Base-by-base conservation (phyloP, 768 basidiomycete genomes). In the Lentinula guzmanii region DNA sequence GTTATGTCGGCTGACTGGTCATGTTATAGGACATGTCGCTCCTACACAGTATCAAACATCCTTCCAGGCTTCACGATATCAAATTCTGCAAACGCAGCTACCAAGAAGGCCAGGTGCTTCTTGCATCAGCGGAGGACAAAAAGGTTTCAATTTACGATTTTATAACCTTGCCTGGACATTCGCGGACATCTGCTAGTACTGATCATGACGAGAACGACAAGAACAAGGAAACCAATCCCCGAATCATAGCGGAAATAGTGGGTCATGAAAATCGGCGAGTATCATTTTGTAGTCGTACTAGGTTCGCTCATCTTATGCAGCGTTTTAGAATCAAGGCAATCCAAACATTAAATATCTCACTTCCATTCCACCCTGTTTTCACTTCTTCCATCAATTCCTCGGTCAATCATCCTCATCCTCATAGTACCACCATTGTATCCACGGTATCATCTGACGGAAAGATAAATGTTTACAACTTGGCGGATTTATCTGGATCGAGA, bases 361-460 rank as follows among this genome's bases (percentile, higher is more conserved):
- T 87, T 24, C 88, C 86, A 4, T 63, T 70, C 11, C 62, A 71
- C 4, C 66, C 70, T 5, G n/a, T 71, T 15, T 61, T 16, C 6
- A 33, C 51, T 67, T 35, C 4, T 46, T 57, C 56, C 52, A 54
- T 58, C 45, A 11, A 18, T 65, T 56, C 16, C 69, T 16, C 67
- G 65, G 33, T 16, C 58, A 11, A 58, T 9, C 52, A n/a, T 41
- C 24, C 55, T 16, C 70, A 71, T 35, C 31, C 31, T 10, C 31
- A 65, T 64, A 48, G 77, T 7, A 90, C 87, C 9, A 90, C 85
- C 0, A 75, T 91, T 24, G 81, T 85, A 3, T 83, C 86, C 64
- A 90, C 93, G 2, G 86, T 85, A 15, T 98, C 95, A 0, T 97
- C 96, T 0, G 97, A 98, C 62, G 97, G 97, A 6, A 84, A 85